Conservation (phyloP, 75 land plant genomes). For the Selaginella tamariscina region DNA sequence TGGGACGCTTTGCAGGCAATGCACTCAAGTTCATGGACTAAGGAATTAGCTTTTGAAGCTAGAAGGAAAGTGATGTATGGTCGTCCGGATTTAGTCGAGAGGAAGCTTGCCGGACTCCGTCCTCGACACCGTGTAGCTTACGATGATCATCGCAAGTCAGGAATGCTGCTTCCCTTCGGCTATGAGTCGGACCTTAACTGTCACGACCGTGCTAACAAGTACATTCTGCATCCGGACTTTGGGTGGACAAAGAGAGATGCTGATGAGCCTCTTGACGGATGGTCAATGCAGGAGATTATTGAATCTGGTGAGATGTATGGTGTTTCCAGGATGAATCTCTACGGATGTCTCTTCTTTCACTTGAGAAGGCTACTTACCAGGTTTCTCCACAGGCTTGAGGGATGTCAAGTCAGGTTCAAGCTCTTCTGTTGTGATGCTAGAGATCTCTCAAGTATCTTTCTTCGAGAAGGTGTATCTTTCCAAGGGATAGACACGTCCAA, state of each 20-base stretch:
- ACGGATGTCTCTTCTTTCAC: conserved; percentile 9
- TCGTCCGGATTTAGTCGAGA: background rate
- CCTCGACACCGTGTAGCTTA: conserved; percentile 4
- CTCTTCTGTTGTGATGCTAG: background rate
- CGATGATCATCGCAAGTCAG: background rate
- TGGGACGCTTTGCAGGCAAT: background rate
- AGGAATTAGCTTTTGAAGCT: background rate
- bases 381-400: background rate
- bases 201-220: background rate
- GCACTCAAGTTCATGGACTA: background rate
- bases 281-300: background rate
- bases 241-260: background rate
- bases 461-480: background rate
- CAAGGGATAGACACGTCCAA: conserved; percentile 7
- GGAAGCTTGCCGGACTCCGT: background rate
- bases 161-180: conserved; percentile 8
- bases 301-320: background rate
- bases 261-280: conserved; percentile 2
- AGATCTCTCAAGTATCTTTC: background rate
- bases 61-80: background rate
- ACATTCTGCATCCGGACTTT: background rate
- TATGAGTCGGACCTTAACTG: background rate
- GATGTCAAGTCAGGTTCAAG: background rate
- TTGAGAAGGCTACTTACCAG: background rate
- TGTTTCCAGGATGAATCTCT: background rate